Base-by-base conservation (phyloP, 2,329 filamentous ascomycete genomes). In the Emergomyces orientalis region DNA sequence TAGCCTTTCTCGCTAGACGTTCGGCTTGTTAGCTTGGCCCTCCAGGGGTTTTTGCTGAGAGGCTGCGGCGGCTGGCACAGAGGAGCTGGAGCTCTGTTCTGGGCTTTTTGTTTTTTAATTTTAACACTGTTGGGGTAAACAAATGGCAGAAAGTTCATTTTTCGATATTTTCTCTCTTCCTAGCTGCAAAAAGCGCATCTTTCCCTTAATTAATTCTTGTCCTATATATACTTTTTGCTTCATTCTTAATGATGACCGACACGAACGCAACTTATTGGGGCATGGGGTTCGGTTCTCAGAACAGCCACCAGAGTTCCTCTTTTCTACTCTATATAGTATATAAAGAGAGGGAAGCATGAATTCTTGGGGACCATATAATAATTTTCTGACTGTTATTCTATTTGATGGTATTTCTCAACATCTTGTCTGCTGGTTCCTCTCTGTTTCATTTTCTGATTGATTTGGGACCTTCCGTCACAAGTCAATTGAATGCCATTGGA, bases 141-240 rank as follows among this genome's bases (percentile, higher is more conserved):
- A 59, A 59, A 59, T 59, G 56, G 56, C 56, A 59, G 59, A 61
- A 49, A 54, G 45, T 61, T 54, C 39, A 32, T 41, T 60, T 34
- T 37, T 25, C 11, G 39, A 52, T 60, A 7, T 60, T 60, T 34
- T 30, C 25, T 41, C 55, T 17, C 55, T 34, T 55, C 34, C 13
- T 61, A 17, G 59, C 27, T 56, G 37, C 59, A 32, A 54, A 61
- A 27, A 30, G 32, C 32, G 37, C 55, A 41, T 17, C n/a, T 45
- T 59, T 45, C 17, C 56, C 9, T 51, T 55, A 34, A 7, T n/a
- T n/a, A 34, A n/a, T 56, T 60, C 30, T 22, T 60, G 41, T 39
- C 22, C 37, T 61, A 52, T 61, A 51, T 51, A 32, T 30, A 27
- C 25, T 43, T n/a, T 41, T 27, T 43, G 22, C 34, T 54, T 61